Base-by-base conservation (phyloP, 306 rosid genomes). In the Inga leiocalycina region DNA sequence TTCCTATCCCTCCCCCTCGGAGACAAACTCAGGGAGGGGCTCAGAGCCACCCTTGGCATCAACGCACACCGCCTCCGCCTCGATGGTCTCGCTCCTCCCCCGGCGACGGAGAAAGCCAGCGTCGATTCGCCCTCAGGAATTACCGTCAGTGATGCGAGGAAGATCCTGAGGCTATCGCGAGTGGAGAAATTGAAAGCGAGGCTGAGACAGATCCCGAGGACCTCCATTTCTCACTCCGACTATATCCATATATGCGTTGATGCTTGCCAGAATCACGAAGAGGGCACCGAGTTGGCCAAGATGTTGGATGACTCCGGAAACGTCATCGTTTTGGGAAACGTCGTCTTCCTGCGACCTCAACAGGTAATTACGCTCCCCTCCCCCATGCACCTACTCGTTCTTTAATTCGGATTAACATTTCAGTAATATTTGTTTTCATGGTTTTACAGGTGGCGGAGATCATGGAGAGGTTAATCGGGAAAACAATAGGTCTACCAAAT, bases 241-340 rank as follows among this genome's bases (percentile, higher is more conserved):
- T 94, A 88, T 15, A 10, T 83, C n/a, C 76, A 87, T 65, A 88
- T 94, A 52, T 97, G 99, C 44, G 82, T 57, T 34, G 95, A 97
- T 34, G 81, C 66, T 0, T 92, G 91, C 65, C 81, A 85, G 84
- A 89, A 84, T 66, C 61, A 76, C 14, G 89, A 88, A 0, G 95
- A 90, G 77, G 99, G 97, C 0, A 83, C 14, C 1, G 91, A 92
- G 87, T 88, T 90, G 3, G 97, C 98, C 6, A 92, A 89, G 88
- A 80, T 81, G 75, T 39, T 97, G 80, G 99, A 97, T 71, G 91
- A 90, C 2, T 86, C 89, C 0, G 98, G 98, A 70, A 88, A 80
- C 92, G 98, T 97, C 81, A 91, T 97, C 91, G 91, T 94, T 66
- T 82, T 92, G 77, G 99, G 98, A n/a, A 88, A 85, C 86, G 68